Percentiles rank a stretch among this genome's conserved stretches.
phyloP scores from a whole-genome alignment of 768 basidiomycete species.

The Lactarius indigo region DNA sequence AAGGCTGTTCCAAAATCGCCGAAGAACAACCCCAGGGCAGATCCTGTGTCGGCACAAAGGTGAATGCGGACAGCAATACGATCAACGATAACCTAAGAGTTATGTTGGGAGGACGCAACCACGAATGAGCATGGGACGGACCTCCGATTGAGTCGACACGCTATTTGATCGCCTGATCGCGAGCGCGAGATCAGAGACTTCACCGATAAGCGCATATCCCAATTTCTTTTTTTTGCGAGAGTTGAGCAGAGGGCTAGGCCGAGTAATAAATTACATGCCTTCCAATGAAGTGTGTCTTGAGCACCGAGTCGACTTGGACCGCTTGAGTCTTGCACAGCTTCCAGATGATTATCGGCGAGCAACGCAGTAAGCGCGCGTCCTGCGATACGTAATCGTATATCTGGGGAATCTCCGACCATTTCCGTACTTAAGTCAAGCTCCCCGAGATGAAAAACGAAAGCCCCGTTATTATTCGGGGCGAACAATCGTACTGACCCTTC shows the following conservation, averaged over 20 bases:
- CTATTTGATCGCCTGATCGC: conserved; percentile 15
- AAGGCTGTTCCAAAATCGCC: conserved; percentile 48
- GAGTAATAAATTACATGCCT: conserved; percentile 42
- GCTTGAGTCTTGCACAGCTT: conserved; percentile 29
- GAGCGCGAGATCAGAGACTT: conserved; percentile 46
- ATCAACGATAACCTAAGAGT: conserved; percentile 51
- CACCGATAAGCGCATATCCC: conserved; percentile 70
- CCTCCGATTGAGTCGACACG: conserved; percentile 4
- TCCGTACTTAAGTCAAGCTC: conserved; percentile 69
- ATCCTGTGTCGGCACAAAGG: conserved; percentile 75
- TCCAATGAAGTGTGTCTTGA: conserved; percentile 47
- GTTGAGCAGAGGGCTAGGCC: not conserved
- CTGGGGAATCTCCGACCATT: conserved; percentile 61
- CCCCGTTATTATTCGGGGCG: conserved; percentile 58
- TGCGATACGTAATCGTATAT: conserved; percentile 48
- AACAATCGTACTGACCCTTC: conserved; percentile 65
- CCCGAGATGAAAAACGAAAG: conserved; percentile 62
- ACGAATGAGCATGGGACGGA: conserved; percentile 2
- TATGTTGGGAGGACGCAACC: not conserved
- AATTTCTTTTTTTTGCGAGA: conserved; percentile 42
- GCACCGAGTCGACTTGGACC: conserved; percentile 6
- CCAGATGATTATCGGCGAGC: conserved; percentile 50
- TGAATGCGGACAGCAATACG: conserved; percentile 54
- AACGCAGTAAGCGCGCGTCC: conserved; percentile 50
- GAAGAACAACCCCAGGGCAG: conserved; percentile 53